phyloP scores from a whole-genome alignment of 164 flowering plant genomes.

The Euptelea pleiosperma region DNA sequence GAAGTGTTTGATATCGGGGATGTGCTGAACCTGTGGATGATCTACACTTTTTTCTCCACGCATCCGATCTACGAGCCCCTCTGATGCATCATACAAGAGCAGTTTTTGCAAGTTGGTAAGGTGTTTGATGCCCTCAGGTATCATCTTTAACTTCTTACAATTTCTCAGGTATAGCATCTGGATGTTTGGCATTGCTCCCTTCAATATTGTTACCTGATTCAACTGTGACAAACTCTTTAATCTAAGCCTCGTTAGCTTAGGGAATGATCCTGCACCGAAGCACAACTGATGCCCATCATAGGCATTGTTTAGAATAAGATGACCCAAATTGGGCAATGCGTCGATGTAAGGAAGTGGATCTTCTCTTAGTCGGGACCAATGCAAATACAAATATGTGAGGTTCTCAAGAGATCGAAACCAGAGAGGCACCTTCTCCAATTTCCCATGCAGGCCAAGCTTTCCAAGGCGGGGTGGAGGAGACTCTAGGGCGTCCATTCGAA shows the following conservation, averaged over 20 bases:
- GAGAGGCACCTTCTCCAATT: conserved; percentile 7
- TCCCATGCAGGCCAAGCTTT: neutral
- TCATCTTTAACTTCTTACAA: neutral
- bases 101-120: conserved; percentile 6
- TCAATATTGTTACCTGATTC: neutral
- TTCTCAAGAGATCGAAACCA: conserved; percentile 11
- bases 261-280: conserved; percentile 4
- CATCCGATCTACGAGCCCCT: neutral
- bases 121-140: conserved; percentile 14
- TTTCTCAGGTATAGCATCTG: neutral
- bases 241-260: neutral
- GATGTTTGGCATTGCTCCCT: conserved; percentile 1
- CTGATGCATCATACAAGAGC: neutral
- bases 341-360: conserved; percentile 10
- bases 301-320: conserved; percentile 6
- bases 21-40: neutral
- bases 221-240: neutral
- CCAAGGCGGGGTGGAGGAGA: conserved; percentile 6
- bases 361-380: conserved; percentile 1
- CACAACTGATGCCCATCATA: conserved; percentile 1
- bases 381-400: neutral
- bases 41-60: neutral
- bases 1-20: neutral
- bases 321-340: conserved; percentile 7
- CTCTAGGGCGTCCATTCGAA: no score